Evolutionary conservation across 1,284 basidiomycete genomes (phyloP).

Genomic region (Taiwanofungus camphoratus): DNA sequence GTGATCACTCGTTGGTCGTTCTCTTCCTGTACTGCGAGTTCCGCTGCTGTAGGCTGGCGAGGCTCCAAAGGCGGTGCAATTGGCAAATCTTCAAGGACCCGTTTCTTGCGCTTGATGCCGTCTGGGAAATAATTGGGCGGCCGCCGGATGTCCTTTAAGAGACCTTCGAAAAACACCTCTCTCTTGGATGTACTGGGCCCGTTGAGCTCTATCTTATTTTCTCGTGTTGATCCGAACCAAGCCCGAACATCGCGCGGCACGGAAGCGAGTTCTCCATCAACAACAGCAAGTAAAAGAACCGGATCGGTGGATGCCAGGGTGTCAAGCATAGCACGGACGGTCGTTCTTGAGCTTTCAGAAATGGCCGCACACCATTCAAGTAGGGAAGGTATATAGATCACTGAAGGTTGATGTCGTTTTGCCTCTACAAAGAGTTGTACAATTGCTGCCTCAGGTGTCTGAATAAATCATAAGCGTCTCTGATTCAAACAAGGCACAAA

Average conservation of each 20-base stretch:
- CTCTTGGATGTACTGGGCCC: slow-evolving; percentile 54
- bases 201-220: slow-evolving; percentile 67
- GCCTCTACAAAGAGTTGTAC: slow-evolving; percentile 98
- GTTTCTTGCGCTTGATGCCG: slow-evolving; percentile 78
- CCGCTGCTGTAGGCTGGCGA: slow-evolving; percentile 75
- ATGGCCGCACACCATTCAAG: slow-evolving; percentile 84
- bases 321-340: slow-evolving; percentile 88
- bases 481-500: not conserved
- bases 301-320: slow-evolving; percentile 89
- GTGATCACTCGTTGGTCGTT: slow-evolving; percentile 78
- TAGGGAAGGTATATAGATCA: slow-evolving; percentile 92
- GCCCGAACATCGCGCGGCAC: slow-evolving; percentile 80
- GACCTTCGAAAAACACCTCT: slow-evolving; percentile 71
- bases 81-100: slow-evolving; percentile 83
- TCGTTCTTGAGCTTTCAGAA: slow-evolving; percentile 79
- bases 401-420: slow-evolving; percentile 93
- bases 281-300: slow-evolving; percentile 84
- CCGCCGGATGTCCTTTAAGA: slow-evolving; percentile 62
- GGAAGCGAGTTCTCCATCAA: slow-evolving; percentile 69
- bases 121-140: slow-evolving; percentile 91
- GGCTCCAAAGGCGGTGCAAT: slow-evolving; percentile 90
- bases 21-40: slow-evolving; percentile 80
- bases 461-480: not conserved
- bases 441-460: slow-evolving; percentile 90
- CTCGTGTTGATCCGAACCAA: slow-evolving; percentile 86